These are phyloP conservation scores for Cercospora citrullina DNA, from an alignment of 2,329 filamentous ascomycete genomes.

Conservation along the genomic window DNA sequence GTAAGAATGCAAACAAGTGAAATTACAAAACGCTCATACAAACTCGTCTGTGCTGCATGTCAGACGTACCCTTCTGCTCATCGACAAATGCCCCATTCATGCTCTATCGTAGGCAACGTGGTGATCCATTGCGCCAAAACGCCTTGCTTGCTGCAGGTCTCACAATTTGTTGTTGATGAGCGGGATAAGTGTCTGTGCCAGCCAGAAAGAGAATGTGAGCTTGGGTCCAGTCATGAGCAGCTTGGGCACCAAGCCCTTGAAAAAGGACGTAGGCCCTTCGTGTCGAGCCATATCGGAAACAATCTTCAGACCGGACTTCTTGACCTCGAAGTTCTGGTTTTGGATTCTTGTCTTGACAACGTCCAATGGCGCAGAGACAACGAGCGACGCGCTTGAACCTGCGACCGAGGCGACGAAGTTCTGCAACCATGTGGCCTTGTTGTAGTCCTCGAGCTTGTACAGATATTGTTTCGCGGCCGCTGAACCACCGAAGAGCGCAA, in stretches of 20 bases:
- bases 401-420: slow-evolving; percentile 97
- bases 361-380: slow-evolving; percentile 94
- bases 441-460: slow-evolving; percentile 89
- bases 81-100: slow-evolving; percentile 3
- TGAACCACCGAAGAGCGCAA: slow-evolving; percentile 96
- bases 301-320: slow-evolving; percentile 89
- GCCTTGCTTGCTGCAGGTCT: slow-evolving; percentile 8
- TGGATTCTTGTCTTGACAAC: slow-evolving; percentile 99
- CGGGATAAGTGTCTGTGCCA: slow-evolving; percentile 96
- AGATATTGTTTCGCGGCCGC: slow-evolving; percentile 97
- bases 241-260: slow-evolving; percentile 97
- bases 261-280: slow-evolving; percentile 84
- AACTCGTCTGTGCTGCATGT: slow-evolving; percentile 6
- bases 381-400: slow-evolving; percentile 88
- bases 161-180: slow-evolving; percentile 74
- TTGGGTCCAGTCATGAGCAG: slow-evolving; percentile 98
- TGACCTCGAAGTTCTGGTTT: slow-evolving; percentile 98
- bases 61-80: not conserved
- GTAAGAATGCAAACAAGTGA: slow-evolving; percentile 8
- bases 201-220: slow-evolving; percentile 99
- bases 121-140: slow-evolving; percentile 17
- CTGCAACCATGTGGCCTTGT: slow-evolving; percentile 88
- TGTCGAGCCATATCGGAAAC: slow-evolving; percentile 89
- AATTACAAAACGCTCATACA: slow-evolving; percentile 12
- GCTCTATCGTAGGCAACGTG: slow-evolving; percentile 13